A percentile compares a stretch with the other conserved stretches of the same genome.
Conservation (phyloP, 805 yeast genomes). For the Wickerhamomyces tratensis region DNA sequence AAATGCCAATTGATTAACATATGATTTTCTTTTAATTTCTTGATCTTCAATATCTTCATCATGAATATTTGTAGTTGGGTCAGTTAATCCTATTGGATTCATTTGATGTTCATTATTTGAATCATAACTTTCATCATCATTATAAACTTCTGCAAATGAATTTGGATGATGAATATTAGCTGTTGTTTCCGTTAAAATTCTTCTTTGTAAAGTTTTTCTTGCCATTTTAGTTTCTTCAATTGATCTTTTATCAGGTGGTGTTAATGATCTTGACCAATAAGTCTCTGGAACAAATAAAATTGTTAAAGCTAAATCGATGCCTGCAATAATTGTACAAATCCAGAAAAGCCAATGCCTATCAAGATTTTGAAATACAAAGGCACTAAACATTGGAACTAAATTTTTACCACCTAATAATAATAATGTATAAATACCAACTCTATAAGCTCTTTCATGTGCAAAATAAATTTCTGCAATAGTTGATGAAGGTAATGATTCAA, state of each 20-base stretch:
- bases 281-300: slow-evolving; percentile 55
- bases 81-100: background rate
- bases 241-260: slow-evolving; percentile 37
- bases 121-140: background rate
- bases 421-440: slow-evolving; percentile 48
- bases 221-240: slow-evolving; percentile 38
- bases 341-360: slow-evolving; percentile 56
- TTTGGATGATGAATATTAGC: slow-evolving; percentile 1
- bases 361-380: slow-evolving; percentile 36
- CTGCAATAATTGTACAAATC: slow-evolving; percentile 45
- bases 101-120: background rate
- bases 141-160: background rate
- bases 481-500: slow-evolving; percentile 50
- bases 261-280: slow-evolving; percentile 49
- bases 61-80: background rate
- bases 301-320: slow-evolving; percentile 32
- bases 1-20: slow-evolving; percentile 26
- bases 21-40: slow-evolving; percentile 11
- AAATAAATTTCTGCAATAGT: slow-evolving; percentile 54
- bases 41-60: background rate
- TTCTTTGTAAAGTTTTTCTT: slow-evolving; percentile 23
- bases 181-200: slow-evolving; percentile 1
- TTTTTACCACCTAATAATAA: slow-evolving; percentile 54
- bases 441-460: slow-evolving; percentile 51
- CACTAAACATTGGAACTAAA: slow-evolving; percentile 45